phyloP scores from a whole-genome alignment of 345 rosid genomes.

The Cardamine chenopodiifolia region DNA sequence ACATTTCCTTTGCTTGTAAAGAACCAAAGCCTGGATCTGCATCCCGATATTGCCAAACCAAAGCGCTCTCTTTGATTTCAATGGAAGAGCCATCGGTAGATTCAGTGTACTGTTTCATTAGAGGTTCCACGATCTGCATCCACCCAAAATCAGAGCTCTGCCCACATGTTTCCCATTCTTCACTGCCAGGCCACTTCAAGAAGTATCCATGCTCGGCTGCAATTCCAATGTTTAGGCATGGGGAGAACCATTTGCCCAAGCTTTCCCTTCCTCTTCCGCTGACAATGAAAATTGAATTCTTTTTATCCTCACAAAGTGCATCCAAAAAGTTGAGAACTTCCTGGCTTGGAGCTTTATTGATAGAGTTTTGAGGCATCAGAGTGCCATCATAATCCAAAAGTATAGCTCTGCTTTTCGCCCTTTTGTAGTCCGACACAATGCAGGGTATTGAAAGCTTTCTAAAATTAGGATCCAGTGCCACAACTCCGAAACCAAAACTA shows the following conservation, averaged over 20 bases:
- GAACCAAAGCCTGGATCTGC: slow-evolving; percentile 51
- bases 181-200: slow-evolving; percentile 45
- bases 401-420: slow-evolving; percentile 47
- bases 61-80: slow-evolving; percentile 47
- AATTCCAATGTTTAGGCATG: slow-evolving; percentile 44
- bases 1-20: slow-evolving; percentile 48
- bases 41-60: slow-evolving; percentile 50
- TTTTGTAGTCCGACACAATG: slow-evolving; percentile 50
- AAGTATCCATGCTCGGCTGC: slow-evolving; percentile 51
- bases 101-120: slow-evolving; percentile 48
- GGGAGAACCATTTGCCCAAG: slow-evolving; percentile 46
- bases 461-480: slow-evolving; percentile 47
- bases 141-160: slow-evolving; percentile 47
- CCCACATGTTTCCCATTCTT: slow-evolving; percentile 52
- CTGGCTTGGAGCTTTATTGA: slow-evolving; percentile 47
- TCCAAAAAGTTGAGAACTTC: slow-evolving; percentile 44
- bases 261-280: slow-evolving; percentile 52
- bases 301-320: slow-evolving; percentile 44
- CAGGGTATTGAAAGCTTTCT: slow-evolving; percentile 49
- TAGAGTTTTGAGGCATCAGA: slow-evolving; percentile 48
- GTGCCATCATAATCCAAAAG: slow-evolving; percentile 49
- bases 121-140: slow-evolving; percentile 51
- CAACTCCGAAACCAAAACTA: slow-evolving; percentile 49
- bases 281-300: slow-evolving; percentile 42
- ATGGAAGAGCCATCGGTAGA: slow-evolving; percentile 48